phyloP scores from a whole-genome alignment of 441 rosid species.

The Euphorbia neoarborescens region DNA sequence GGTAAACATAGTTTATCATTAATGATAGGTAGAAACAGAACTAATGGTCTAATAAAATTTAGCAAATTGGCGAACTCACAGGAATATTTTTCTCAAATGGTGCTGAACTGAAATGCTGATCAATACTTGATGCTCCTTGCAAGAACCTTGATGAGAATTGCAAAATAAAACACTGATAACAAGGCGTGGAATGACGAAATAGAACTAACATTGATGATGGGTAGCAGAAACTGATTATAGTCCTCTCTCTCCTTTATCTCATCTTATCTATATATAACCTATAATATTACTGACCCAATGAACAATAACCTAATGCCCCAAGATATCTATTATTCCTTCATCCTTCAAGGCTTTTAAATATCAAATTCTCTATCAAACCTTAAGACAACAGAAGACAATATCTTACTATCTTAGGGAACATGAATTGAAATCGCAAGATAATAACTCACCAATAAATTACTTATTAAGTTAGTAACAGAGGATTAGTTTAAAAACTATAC shows the following conservation, averaged over 20 bases:
- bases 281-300: too few relatives aligned
- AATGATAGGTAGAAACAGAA: not conserved
- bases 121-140: conserved; percentile 83
- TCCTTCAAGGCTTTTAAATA: too few relatives aligned
- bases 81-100: conserved; percentile 80
- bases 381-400: conserved; percentile 17
- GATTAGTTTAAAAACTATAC: conserved; percentile 3
- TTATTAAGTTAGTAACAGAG: not conserved
- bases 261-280: too few relatives aligned
- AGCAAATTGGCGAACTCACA: conserved; percentile 37
- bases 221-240: too few relatives aligned
- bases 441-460: not conserved
- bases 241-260: too few relatives aligned
- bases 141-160: too few relatives aligned
- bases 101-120: conserved; percentile 66
- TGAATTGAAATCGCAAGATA: conserved; percentile 3
- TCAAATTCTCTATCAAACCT: too few relatives aligned
- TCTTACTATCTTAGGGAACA: conserved; percentile 5
- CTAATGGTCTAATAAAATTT: not conserved
- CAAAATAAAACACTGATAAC: too few relatives aligned
- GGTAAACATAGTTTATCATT: not conserved
- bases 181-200: too few relatives aligned
- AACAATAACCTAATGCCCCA: too few relatives aligned
- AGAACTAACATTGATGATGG: too few relatives aligned
- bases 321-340: too few relatives aligned